These are phyloP conservation scores for Suillus sp. DNA, from an alignment of 768 basidiomycete species.

Conservation along the genomic window DNA sequence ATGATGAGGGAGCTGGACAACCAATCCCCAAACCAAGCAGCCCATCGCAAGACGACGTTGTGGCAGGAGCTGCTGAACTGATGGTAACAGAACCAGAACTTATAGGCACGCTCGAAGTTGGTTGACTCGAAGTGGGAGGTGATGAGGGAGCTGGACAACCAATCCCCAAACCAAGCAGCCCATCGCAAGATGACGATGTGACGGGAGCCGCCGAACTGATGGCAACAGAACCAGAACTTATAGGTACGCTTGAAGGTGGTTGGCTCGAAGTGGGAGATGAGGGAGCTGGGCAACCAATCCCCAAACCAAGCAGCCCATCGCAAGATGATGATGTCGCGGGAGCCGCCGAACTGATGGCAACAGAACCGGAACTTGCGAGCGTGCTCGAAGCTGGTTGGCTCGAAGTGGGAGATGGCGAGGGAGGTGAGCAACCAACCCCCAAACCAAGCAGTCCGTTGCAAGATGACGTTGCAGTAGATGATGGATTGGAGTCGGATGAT, in stretches of 20 bases:
- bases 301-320: slow-evolving; percentile 15
- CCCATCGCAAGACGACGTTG: slow-evolving; percentile 15
- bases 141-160: slow-evolving; percentile 14
- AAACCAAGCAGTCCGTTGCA: slow-evolving; percentile 22
- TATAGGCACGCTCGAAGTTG: slow-evolving; percentile 5
- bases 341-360: slow-evolving; percentile 10
- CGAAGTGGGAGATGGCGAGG: slow-evolving; percentile 10
- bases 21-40: slow-evolving; percentile 18
- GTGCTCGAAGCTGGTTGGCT: slow-evolving; percentile 2
- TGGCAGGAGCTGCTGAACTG: background rate
- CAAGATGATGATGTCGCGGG: slow-evolving; percentile 10
- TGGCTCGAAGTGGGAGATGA: slow-evolving; percentile 11
- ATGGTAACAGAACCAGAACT: slow-evolving; percentile 6
- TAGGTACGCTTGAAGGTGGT: slow-evolving; percentile 6
- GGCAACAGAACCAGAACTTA: slow-evolving; percentile 11
- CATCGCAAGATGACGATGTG: slow-evolving; percentile 5
- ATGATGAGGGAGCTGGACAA: slow-evolving; percentile 10
- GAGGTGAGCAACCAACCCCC: slow-evolving; percentile 18
- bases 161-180: slow-evolving; percentile 18
- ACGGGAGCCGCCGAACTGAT: slow-evolving; percentile 10
- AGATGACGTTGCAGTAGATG: slow-evolving; percentile 12
- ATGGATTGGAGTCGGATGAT: background rate
- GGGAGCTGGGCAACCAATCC: slow-evolving; percentile 14
- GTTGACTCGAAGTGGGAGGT: slow-evolving; percentile 10
- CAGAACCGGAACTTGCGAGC: slow-evolving; percentile 7